Evolutionary conservation across 345 rosid genomes (phyloP).

Genomic region (Cardiospermum halicacabum): DNA sequence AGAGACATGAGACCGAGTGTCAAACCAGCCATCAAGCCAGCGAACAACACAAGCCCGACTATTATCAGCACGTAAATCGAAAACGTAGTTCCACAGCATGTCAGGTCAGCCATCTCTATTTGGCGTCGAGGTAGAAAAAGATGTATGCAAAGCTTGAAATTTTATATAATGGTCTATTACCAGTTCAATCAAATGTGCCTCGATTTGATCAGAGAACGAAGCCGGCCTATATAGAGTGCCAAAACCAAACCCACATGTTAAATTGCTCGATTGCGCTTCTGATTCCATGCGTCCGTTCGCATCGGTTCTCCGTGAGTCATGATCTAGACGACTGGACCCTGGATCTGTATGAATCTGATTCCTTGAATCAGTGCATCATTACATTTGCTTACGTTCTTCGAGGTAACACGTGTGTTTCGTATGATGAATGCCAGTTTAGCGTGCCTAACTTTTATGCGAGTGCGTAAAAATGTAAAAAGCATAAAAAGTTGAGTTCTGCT

Average conservation of each 20-base stretch:
- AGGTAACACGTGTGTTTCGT: neutral
- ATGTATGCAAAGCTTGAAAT: neutral
- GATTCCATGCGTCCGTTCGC: neutral
- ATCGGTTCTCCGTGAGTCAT: neutral
- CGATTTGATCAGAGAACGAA: neutral
- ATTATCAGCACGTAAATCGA: slow-evolving; percentile 37
- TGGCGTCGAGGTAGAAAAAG: neutral
- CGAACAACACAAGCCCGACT: slow-evolving; percentile 64
- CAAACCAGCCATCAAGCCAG: slow-evolving; percentile 93
- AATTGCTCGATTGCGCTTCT: neutral
- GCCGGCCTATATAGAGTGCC: neutral
- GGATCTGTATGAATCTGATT: neutral
- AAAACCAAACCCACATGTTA: neutral
- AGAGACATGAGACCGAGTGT: slow-evolving; percentile 96
- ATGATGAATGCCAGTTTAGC: neutral
- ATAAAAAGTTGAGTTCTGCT: neutral
- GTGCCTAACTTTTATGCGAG: too few species aligned
- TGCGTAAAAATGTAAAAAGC: neutral
- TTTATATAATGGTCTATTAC: neutral
- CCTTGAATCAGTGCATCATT: neutral
- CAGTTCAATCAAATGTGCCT: neutral
- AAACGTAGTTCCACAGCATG: slow-evolving; percentile 56
- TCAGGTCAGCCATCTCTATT: slow-evolving; percentile 28
- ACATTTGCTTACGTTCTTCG: neutral
- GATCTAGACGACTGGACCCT: neutral